Percentiles rank a stretch among this genome's conserved stretches.
These are phyloP conservation scores for Petrea volubilis DNA, from an alignment of 257 asterid genomes.

Conservation along the genomic window DNA sequence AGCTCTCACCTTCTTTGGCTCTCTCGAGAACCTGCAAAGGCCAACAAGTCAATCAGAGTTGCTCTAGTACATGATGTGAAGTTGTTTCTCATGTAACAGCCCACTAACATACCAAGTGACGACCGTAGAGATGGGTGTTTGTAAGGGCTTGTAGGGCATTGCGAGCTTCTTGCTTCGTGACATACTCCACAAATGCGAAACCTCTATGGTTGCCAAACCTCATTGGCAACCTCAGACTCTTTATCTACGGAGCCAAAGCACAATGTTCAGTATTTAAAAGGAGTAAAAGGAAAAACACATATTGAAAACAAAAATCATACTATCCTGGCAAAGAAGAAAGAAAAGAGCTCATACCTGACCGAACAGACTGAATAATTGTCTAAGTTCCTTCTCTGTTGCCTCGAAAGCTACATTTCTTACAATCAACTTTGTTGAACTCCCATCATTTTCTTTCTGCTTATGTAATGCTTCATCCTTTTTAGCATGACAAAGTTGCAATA, in stretches of 20 bases:
- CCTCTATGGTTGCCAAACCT: conserved; percentile 85
- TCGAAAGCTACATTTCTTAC: conserved; percentile 93
- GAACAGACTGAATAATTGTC: conserved; percentile 76
- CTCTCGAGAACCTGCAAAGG: conserved; percentile 88
- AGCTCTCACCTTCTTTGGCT: conserved; percentile 94
- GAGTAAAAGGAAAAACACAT: no score
- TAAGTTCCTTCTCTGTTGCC: conserved; percentile 93
- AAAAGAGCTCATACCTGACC: conserved; percentile 70
- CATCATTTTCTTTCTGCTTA: conserved; percentile 52
- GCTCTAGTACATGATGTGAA: background rate
- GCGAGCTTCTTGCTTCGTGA: conserved; percentile 87
- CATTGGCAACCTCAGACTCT: conserved; percentile 82
- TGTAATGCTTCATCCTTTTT: conserved; percentile 53
- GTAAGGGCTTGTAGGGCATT: conserved; percentile 87
- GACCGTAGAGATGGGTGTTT: conserved; percentile 91
- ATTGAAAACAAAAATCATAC: background rate
- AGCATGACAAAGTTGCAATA: conserved; percentile 77
- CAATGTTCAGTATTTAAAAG: background rate
- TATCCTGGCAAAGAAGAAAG: background rate
- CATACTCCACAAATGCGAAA: conserved; percentile 85
- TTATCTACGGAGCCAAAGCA: conserved; percentile 57
- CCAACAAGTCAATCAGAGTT: conserved; percentile 1
- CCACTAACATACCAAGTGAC: conserved; percentile 75
- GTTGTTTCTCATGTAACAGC: background rate
- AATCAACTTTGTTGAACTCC: conserved; percentile 87